Evolutionary conservation across 805 yeast genomes (phyloP), one percentile per base, ranked within the genome.

Genomic region (Metschnikowia lochheadii): DNA sequence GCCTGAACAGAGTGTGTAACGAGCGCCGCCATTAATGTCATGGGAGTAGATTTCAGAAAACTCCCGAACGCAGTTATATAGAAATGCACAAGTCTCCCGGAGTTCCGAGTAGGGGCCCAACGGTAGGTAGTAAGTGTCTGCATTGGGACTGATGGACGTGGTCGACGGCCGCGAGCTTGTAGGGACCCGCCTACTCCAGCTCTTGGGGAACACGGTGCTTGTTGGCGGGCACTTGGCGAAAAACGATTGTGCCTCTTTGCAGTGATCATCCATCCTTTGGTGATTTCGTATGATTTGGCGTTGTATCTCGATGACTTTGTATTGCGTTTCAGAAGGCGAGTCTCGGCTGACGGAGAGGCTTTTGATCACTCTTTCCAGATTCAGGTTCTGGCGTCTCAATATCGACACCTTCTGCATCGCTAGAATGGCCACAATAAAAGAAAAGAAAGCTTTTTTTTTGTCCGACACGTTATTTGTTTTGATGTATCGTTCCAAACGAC

Each of bases 101-200:
- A 73, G 50, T 35, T 63, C 65, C 14, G 76, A 62, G 49, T 71
- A 68, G 8, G 62, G 51, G 2, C 76, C 76, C 40, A 73, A 52
- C 0, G 78, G 78, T 31, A 73, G 55, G 51, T 64, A 73, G 53
- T 61, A 72, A 18, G 52, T 48, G 39, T 63, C 65, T 3, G 55
- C 41, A 0, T 56, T 53, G 2, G 74, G 74, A 8, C 47, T 52
- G 32, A 68, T 41, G 5, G 50, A 33, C 11, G 39, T 13, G 8
- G 17, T 26, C 1, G 39, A 23, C 13, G 40, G 15, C 15, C 46
- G 37, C 6, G 40, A 23, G 40, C 39, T 44, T 4, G 51, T 29
- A 7, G 48, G 49, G 3, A 52, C 50, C 44, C 64, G 59, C 34
- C 61, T 62, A 39, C 50, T 53, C 68, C 70, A 68, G 2, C 71